phyloP scores from a whole-genome alignment of 768 basidiomycete genomes.

The Mycena kentingensis region DNA sequence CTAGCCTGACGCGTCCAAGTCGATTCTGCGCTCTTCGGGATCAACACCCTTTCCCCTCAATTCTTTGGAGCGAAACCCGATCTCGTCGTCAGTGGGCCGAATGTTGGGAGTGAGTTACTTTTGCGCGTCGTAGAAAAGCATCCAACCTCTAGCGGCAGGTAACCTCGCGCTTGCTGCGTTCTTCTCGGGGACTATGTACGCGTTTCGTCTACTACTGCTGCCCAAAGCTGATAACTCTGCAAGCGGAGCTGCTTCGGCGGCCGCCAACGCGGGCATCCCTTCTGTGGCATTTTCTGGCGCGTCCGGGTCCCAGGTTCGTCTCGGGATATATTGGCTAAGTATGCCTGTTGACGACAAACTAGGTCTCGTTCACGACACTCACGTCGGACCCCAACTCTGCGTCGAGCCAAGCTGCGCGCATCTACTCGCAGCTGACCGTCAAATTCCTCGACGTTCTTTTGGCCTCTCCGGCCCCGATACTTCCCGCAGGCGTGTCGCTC shows the following conservation, averaged over 20 bases:
- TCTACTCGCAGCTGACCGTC: conserved; percentile 46
- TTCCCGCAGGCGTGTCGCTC: conserved; percentile 43
- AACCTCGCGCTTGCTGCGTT: conserved; percentile 24
- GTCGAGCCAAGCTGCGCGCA: conserved; percentile 39
- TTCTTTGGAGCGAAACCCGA: conserved; percentile 44
- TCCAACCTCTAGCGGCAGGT: conserved; percentile 8
- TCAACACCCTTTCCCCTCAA: conserved; percentile 46
- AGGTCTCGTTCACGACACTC: conserved; percentile 56
- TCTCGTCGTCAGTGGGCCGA: conserved; percentile 49
- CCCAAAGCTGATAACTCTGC: background rate
- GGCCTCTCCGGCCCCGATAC: conserved; percentile 33
- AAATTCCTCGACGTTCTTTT: conserved; percentile 41
- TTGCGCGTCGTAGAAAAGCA: background rate
- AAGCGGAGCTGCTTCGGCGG: background rate
- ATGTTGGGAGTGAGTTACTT: conserved; percentile 42
- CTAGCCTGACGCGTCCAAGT: too few species aligned
- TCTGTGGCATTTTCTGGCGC: conserved; percentile 51
- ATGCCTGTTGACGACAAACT: too few species aligned
- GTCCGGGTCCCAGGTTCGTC: too few species aligned
- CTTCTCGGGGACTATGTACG: conserved; percentile 30
- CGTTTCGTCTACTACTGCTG: background rate
- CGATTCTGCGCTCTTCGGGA: conserved; percentile 41
- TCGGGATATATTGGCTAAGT: too few species aligned
- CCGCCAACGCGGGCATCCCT: conserved; percentile 25
- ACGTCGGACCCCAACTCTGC: conserved; percentile 33